Conservation (phyloP, 345 rosid genomes). For the Euclidium syriacum region DNA sequence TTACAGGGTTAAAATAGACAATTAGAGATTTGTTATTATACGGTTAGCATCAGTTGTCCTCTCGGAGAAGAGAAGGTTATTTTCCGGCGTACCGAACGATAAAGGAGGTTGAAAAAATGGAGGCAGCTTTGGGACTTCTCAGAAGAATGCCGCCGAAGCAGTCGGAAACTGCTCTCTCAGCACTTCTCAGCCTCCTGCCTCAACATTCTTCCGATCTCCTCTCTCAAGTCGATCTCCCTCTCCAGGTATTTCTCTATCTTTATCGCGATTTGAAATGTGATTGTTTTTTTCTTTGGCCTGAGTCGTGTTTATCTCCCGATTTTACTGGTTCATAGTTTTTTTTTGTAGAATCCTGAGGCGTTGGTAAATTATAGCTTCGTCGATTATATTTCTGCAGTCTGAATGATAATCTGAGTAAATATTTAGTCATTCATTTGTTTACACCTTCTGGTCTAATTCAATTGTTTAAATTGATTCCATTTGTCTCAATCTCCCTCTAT, state of each 20-base stretch:
- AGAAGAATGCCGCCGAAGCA: conserved; percentile 92
- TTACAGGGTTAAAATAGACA: not conserved
- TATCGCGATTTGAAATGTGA: not conserved
- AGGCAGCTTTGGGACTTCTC: conserved; percentile 88
- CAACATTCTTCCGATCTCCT: conserved; percentile 94
- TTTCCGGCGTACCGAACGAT: conserved; percentile 4
- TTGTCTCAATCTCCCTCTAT: not conserved
- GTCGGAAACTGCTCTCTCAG: conserved; percentile 85
- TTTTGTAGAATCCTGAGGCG: not conserved
- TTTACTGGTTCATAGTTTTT: not conserved
- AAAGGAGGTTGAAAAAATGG: conserved; percentile 40
- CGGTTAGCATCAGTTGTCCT: not conserved
- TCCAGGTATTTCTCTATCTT: conserved; percentile 51
- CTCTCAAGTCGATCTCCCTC: conserved; percentile 97
- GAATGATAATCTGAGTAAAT: not conserved
- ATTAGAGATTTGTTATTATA: not conserved
- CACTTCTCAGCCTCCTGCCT: conserved; percentile 86
- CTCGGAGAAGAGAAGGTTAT: conserved; percentile 11
- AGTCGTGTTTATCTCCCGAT: not conserved
- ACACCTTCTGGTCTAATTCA: not conserved
- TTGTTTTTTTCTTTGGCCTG: not conserved
- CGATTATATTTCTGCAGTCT: not conserved
- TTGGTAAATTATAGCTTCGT: not conserved
- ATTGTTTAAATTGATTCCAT: not conserved
- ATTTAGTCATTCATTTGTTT: not conserved